Conservation (phyloP, 2,329 filamentous ascomycete genomes). For the Diaporthe ampelina region DNA sequence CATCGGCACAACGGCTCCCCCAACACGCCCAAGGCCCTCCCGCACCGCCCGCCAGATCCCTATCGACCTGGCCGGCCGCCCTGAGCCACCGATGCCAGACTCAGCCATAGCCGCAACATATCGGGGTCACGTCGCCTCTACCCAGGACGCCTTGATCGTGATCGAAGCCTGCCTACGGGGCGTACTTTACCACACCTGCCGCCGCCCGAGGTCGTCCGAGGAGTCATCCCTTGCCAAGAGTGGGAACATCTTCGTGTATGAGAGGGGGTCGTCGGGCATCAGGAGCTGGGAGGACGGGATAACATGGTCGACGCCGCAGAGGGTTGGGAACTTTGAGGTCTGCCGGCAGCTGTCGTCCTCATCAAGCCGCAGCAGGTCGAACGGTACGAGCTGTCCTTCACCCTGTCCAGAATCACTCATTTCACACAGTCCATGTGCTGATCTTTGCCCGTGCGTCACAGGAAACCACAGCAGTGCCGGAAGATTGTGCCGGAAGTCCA, state of each 20-base stretch:
- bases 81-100: constrained; percentile 37
- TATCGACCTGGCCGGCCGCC: constrained; percentile 22
- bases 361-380: constrained; percentile 7
- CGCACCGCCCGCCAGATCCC: constrained; percentile 20
- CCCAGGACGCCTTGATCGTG: constrained; percentile 34
- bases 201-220: constrained; percentile 30
- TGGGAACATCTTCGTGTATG: constrained; percentile 36
- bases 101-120: constrained; percentile 32
- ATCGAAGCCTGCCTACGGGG: constrained; percentile 35
- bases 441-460: background rate
- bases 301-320: constrained; percentile 34
- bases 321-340: constrained; percentile 34
- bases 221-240: constrained; percentile 24
- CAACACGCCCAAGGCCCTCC: constrained; percentile 19
- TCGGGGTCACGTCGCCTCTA: constrained; percentile 32
- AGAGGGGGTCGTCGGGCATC: constrained; percentile 31
- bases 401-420: too few relatives aligned
- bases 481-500: constrained; percentile 19
- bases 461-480: constrained; percentile 13
- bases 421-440: background rate
- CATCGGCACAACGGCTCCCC: constrained; percentile 6
- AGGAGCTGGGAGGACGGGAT: constrained; percentile 34
- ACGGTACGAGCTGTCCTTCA: constrained; percentile 6
- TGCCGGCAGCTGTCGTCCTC: constrained; percentile 23
- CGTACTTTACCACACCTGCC: constrained; percentile 24